Evolutionary conservation across 2,329 filamentous ascomycete species (phyloP), one percentile per base, ranked within the genome.

Genomic region (Trichoderma asperellum): DNA sequence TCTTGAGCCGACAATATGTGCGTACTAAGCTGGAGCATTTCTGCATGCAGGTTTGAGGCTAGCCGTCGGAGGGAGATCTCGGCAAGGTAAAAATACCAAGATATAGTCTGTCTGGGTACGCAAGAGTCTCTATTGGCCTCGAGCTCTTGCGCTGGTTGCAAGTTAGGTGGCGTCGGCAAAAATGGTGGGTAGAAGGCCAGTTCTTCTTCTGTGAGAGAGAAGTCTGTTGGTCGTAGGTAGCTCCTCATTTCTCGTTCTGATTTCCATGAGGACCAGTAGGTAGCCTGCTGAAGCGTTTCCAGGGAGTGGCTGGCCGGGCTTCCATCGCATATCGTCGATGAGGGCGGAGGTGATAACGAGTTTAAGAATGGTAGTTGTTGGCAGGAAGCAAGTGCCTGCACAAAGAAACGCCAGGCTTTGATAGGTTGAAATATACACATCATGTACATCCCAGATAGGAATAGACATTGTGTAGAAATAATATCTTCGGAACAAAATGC

Each of bases 371-470:
- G n/a, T 40, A 14, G 52, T 16, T 62, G 40, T 35, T 62, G 43
- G n/a, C 59, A 62, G 40, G 34, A 61, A 29, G 58, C 58, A 27
- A 61, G 21, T 37, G 58, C 58, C 10, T 61, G 58, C 29, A 61
- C 14, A 12, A 61, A 61, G n/a, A 34, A 27, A 11, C 58, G 47
- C 58, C 58, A 61, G 4, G 58, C 58, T 21, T 24, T 21, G 21
- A 34, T 40, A 0, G 59, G 59, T 12, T 62, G 59, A 5, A 62
- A 16, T n/a, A 62, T 62, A 2, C 16, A 62, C 43, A 52, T 52
- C n/a, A 62, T n/a, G 10, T 52, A 62, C 10, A 62, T 29, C 4
- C 59, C 59, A 35, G 59, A 27, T 14, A 35, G 52, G n/a, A 62
- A 62, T 7, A 52, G 34, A 10, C 43, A 62, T 6, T 62, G 40